These are phyloP conservation scores for Colletotrichum paranaense DNA, from an alignment of 2,329 filamentous ascomycete species.

Conservation along the genomic window DNA sequence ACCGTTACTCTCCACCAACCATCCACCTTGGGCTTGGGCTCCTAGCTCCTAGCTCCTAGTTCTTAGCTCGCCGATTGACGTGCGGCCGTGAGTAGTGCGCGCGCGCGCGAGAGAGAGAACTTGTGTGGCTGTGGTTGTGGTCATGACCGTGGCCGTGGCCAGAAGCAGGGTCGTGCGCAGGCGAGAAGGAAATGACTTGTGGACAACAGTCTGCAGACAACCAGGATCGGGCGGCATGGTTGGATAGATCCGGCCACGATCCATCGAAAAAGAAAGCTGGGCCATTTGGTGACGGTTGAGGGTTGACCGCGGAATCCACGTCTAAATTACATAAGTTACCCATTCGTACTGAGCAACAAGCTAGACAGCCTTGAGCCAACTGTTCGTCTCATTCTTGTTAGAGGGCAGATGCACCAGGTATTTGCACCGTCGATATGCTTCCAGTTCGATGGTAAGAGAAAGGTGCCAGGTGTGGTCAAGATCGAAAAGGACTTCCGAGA, in stretches of 20 bases:
- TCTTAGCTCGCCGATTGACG: neutral
- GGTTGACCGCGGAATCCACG: neutral
- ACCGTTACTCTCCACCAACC: slow-evolving; percentile 7
- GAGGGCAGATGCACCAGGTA: neutral
- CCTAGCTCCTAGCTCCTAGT: neutral
- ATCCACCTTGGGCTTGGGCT: neutral
- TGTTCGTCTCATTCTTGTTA: neutral
- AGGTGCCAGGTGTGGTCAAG: neutral
- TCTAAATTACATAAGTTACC: neutral
- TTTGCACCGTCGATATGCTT: neutral
- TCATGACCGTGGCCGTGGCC: neutral
- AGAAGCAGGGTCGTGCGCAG: neutral
- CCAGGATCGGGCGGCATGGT: neutral
- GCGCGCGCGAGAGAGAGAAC: neutral
- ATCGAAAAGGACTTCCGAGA: neutral
- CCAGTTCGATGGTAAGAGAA: neutral
- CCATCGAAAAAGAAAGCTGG: neutral
- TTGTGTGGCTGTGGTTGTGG: neutral
- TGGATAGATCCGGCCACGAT: neutral
- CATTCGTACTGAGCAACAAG: neutral
- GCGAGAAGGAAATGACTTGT: neutral
- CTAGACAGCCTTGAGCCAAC: neutral
- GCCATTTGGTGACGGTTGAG: neutral
- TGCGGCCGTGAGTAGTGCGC: neutral
- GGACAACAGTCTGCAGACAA: neutral